These are phyloP conservation scores for Eutypella sp. DNA, from an alignment of 2,329 filamentous ascomycete genomes.

Conservation along the genomic window DNA sequence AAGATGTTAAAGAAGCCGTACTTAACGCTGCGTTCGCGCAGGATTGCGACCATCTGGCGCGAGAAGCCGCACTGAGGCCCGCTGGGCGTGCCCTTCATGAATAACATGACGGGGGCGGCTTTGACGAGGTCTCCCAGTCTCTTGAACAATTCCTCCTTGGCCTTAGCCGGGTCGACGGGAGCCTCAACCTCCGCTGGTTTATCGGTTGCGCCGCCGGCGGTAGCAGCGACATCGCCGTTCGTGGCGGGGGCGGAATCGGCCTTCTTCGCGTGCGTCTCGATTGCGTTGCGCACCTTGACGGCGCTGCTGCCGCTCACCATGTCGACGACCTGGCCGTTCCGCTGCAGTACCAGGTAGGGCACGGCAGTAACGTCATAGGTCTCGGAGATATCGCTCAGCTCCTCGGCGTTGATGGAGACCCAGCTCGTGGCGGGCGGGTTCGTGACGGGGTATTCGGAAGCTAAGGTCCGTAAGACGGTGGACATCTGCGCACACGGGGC, in stretches of 20 bases:
- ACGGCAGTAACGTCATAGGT: conserved; percentile 91
- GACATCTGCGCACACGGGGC: conserved; percentile 94
- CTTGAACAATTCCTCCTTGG: conserved; percentile 80
- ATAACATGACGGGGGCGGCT: conserved; percentile 95
- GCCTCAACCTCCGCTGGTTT: conserved; percentile 29
- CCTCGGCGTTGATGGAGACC: conserved; percentile 90
- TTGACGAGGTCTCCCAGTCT: conserved; percentile 81
- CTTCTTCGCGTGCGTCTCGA: conserved; percentile 71
- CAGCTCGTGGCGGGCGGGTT: conserved; percentile 68
- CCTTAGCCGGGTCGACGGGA: conserved; percentile 46
- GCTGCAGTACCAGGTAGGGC: conserved; percentile 81
- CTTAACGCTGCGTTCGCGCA: conserved; percentile 85
- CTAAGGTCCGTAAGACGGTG: conserved; percentile 78
- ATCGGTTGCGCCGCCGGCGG: conserved; percentile 33
- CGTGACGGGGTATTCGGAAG: conserved; percentile 72
- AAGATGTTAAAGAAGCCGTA: conserved; percentile 99
- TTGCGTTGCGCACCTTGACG: conserved; percentile 74
- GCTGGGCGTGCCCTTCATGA: conserved; percentile 95
- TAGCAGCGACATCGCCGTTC: conserved; percentile 25
- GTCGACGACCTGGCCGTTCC: conserved; percentile 70
- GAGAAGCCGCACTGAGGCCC: conserved; percentile 90
- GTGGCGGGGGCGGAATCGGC: conserved; percentile 33
- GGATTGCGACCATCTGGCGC: conserved; percentile 76
- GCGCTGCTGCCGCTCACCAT: conserved; percentile 88
- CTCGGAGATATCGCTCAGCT: conserved; percentile 87